Percentiles rank a stretch among this genome's conserved stretches.
Conservation (phyloP, 1,284 basidiomycete genomes). For the Phylloboletellus chloephorus region DNA sequence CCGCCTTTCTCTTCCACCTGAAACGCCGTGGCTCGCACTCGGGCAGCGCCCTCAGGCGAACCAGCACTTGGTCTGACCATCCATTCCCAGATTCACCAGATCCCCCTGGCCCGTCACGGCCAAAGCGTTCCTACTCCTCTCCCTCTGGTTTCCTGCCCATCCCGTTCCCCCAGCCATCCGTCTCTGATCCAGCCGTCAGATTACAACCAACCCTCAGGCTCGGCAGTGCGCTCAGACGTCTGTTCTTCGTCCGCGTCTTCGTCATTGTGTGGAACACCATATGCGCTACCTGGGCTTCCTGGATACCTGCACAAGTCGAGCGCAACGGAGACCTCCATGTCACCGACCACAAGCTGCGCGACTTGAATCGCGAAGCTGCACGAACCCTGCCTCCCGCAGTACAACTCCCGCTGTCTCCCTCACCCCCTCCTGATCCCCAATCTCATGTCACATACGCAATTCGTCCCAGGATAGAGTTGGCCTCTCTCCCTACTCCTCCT, state of each 20-base stretch:
- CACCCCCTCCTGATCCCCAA: constrained; percentile 9
- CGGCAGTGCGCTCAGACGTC: constrained; percentile 38
- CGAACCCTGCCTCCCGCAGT: constrained; percentile 20
- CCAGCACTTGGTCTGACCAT: constrained; percentile 55
- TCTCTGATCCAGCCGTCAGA: constrained; percentile 26
- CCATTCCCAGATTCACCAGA: constrained; percentile 38
- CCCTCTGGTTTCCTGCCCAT: constrained; percentile 33
- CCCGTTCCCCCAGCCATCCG: constrained; percentile 27
- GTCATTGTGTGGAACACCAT: constrained; percentile 49
- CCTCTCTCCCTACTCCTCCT: constrained; percentile 22
- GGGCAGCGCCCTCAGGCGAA: constrained; percentile 39
- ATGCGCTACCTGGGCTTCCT: constrained; percentile 42
- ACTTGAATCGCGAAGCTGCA: constrained; percentile 36
- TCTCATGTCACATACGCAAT: constrained; percentile 5
- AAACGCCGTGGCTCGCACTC: constrained; percentile 31
- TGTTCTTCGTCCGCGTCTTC: constrained; percentile 50
- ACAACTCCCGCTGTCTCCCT: constrained; percentile 6
- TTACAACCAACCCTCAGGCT: constrained; percentile 26
- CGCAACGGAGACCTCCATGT: constrained; percentile 14
- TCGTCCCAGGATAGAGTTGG: constrained; percentile 11
- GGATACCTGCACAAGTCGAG: constrained; percentile 32
- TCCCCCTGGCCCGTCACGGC: constrained; percentile 29
- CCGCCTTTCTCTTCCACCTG: constrained; percentile 34
- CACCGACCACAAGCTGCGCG: constrained; percentile 31
- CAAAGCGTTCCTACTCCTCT: constrained; percentile 39